Conservation (phyloP, 2,329 filamentous ascomycete genomes). For the Huntiella abstrusa region DNA sequence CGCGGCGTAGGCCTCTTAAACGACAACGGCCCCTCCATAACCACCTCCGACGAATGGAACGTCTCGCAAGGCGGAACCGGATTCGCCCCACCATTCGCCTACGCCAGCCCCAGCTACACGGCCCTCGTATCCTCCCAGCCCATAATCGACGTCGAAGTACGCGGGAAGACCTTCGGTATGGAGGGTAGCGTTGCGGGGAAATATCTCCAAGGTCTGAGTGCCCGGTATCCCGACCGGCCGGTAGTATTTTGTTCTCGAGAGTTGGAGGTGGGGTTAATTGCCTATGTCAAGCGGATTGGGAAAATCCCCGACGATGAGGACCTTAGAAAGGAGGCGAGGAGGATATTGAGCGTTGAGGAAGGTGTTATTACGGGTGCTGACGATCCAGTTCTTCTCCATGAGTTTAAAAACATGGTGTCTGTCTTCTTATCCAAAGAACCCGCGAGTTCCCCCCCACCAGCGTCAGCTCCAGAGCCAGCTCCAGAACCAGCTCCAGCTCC, state of each 20-base stretch:
- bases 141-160: slow-evolving; percentile 17
- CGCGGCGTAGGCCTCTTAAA: slow-evolving; percentile 33
- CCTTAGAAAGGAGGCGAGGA: slow-evolving; percentile 22
- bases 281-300: slow-evolving; percentile 28
- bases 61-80: slow-evolving; percentile 32
- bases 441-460: not conserved
- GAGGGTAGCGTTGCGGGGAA: slow-evolving; percentile 26
- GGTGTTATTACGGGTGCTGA: slow-evolving; percentile 31
- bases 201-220: slow-evolving; percentile 26
- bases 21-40: slow-evolving; percentile 27
- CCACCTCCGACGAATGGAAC: slow-evolving; percentile 24
- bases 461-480: not conserved
- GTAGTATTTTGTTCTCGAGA: slow-evolving; percentile 39
- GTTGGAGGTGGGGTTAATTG: slow-evolving; percentile 33
- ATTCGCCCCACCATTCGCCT: slow-evolving; percentile 35
- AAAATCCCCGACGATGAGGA: slow-evolving; percentile 28
- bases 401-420: slow-evolving; percentile 26
- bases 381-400: slow-evolving; percentile 31
- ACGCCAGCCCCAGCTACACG: slow-evolving; percentile 19
- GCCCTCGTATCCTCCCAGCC: slow-evolving; percentile 17
- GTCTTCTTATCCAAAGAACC: no score
- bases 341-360: slow-evolving; percentile 24
- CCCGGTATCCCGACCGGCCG: slow-evolving; percentile 27
- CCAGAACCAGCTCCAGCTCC: not conserved
- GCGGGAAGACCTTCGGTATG: slow-evolving; percentile 24